Percentiles rank a stretch among this genome's conserved stretches.
These are phyloP conservation scores for Marchantia polymorpha DNA, from an alignment of 225 moss, liverwort and hornwort genomes.

Conservation along the genomic window DNA sequence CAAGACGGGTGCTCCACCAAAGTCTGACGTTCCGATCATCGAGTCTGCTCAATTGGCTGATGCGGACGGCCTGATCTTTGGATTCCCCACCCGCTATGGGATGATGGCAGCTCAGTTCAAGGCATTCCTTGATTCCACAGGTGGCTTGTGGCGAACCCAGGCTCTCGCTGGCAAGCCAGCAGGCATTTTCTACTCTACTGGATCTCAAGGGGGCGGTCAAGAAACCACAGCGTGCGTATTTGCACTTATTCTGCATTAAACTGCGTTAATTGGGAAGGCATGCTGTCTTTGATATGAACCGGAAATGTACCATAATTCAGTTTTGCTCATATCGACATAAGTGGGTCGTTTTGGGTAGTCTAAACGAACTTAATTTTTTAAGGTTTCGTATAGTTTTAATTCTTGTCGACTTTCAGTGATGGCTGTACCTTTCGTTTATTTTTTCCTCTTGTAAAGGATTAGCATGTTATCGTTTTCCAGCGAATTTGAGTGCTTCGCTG, in stretches of 20 bases:
- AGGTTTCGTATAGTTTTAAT: too few species aligned
- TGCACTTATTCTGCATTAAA: not conserved
- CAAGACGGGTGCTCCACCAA: slow-evolving; percentile 43
- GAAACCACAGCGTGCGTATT: slow-evolving; percentile 49
- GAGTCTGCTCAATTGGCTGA: slow-evolving; percentile 26
- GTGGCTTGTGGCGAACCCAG: slow-evolving; percentile 35
- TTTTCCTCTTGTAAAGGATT: too few species aligned
- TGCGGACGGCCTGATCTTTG: slow-evolving; percentile 46
- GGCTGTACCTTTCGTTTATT: too few species aligned
- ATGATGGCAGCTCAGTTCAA: slow-evolving; percentile 53
- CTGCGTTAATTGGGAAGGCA: not conserved
- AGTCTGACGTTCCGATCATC: slow-evolving; percentile 23
- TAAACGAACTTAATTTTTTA: too few species aligned
- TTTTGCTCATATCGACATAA: too few species aligned
- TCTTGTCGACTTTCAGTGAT: too few species aligned
- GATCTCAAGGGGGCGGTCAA: slow-evolving; percentile 46
- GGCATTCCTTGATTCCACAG: slow-evolving; percentile 45
- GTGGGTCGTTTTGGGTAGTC: too few species aligned
- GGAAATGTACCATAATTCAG: too few species aligned
- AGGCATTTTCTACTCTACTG: slow-evolving; percentile 42
- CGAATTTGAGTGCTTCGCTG: too few species aligned
- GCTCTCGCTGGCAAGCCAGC: slow-evolving; percentile 46
- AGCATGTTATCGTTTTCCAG: too few species aligned
- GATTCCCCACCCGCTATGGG: slow-evolving; percentile 53
- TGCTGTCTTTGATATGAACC: too few species aligned